Evolutionary conservation across 371 early-diverging fungal species (phyloP), one percentile per base, ranked within the genome.

Genomic region (Parasitella parasitica): DNA sequence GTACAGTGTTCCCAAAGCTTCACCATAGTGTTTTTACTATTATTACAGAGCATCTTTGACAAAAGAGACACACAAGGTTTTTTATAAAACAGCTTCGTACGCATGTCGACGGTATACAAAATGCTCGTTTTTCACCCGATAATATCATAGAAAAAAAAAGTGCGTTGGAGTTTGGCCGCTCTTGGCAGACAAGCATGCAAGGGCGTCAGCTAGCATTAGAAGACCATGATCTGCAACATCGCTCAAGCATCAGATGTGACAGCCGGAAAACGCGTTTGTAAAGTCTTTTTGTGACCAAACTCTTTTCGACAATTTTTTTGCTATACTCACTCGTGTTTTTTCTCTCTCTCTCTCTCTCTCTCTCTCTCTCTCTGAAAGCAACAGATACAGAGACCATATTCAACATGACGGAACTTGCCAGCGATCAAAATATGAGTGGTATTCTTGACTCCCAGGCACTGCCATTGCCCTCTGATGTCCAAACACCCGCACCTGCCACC

Each of bases 401-500:
- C 27, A 49, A 28, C 27, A 71, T 75, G 66, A 52, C 64, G 48
- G 61, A 66, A 50, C 67, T 64, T 39, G 36, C 39, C 27, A 71
- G 65, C 22, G 63, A 74, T 49, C 61, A 61, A 26, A 62, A 61
- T 9, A 49, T 67, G 36, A 73, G 63, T 30, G 59, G 63, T 6
- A 60, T 66, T 36, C 52, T 71, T 15, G 71, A 65, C 52, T 69
- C 75, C 28, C 75, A 74, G 39, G 66, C 54, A 15, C 57, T 28
- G 11, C 69, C 72, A 12, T 41, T 65, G 12, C 22, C 59, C 22
- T 70, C 63, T 50, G 70, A 70, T 6, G 52, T 67, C 4, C 71
- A 69, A 16, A 57, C 63, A 13, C 72, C 76, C 24, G 72, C 67
- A 12, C 72, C 76, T 20, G 75, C 72, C 5, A 57, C 58, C n/a